Percentiles rank a stretch among this genome's conserved stretches.
Conservation (phyloP, 495 filamentous ascomycete genomes). For the Massariosphaeria phaeospora region DNA sequence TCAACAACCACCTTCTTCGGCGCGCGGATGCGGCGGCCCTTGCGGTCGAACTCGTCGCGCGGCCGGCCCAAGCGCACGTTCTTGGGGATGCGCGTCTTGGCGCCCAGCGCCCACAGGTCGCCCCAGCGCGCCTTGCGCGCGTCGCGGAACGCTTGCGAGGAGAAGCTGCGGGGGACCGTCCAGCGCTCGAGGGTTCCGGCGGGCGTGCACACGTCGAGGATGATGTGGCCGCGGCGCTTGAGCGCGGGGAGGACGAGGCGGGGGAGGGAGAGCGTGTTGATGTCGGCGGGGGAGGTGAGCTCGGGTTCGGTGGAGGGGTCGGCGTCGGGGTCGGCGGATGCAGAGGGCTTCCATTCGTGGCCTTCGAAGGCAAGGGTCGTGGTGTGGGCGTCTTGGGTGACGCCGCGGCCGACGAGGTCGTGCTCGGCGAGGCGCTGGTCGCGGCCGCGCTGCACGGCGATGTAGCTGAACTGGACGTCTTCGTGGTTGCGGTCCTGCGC, state of each 20-base stretch:
- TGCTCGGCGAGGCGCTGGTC: constrained; percentile 32
- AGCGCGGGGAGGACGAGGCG: constrained; percentile 72
- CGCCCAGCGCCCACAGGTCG: constrained; percentile 91
- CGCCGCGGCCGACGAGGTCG: constrained; percentile 19
- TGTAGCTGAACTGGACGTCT: constrained; percentile 81
- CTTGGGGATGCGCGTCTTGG: constrained; percentile 70
- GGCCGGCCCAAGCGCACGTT: constrained; percentile 54
- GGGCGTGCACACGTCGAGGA: constrained; percentile 87
- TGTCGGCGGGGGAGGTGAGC: constrained; percentile 43
- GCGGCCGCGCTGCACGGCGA: constrained; percentile 76
- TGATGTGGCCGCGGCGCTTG: constrained; percentile 82
- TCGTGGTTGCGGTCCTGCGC: constrained; percentile 74
- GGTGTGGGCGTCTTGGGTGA: constrained; percentile 39
- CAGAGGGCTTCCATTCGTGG: constrained; percentile 30
- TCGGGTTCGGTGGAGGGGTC: constrained; percentile 45
- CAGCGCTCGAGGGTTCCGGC: constrained; percentile 84
- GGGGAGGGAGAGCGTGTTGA: constrained; percentile 64
- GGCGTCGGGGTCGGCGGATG: too few relatives aligned
- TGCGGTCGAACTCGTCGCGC: constrained; percentile 29
- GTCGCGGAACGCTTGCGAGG: constrained; percentile 76
- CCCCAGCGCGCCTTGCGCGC: constrained; percentile 89
- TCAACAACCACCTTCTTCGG: constrained; percentile 26
- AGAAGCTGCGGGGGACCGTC: constrained; percentile 78
- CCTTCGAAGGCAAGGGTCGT: constrained; percentile 43
- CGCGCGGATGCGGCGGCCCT: constrained; percentile 27